These are phyloP conservation scores for Drechslerella coelobrocha DNA, from an alignment of 2,329 filamentous ascomycete species.

Conservation along the genomic window DNA sequence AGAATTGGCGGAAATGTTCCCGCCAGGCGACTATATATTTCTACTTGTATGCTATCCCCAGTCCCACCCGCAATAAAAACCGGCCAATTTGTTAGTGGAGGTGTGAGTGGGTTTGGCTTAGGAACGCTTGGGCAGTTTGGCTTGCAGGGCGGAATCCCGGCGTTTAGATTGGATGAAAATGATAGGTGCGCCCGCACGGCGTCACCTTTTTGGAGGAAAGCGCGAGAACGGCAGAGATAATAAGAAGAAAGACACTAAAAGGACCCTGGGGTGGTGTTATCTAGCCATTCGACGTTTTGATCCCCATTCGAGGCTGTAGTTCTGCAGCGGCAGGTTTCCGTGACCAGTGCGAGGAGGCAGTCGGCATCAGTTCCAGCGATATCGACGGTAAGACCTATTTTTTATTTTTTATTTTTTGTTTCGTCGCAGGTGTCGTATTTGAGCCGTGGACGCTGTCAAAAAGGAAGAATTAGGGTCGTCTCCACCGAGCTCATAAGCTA, in stretches of 20 bases:
- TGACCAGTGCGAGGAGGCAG: neutral
- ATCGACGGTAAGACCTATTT: neutral
- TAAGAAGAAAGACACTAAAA: neutral
- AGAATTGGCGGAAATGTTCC: constrained; percentile 43
- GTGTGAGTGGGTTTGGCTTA: constrained; percentile 37
- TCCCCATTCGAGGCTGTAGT: constrained; percentile 26
- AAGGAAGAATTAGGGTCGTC: constrained; percentile 16
- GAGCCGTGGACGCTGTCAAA: constrained; percentile 14
- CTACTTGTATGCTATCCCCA: constrained; percentile 41
- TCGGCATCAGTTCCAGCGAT: constrained; percentile 6
- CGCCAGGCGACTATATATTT: constrained; percentile 49
- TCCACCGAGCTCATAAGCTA: constrained; percentile 20
- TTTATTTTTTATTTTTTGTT: constrained; percentile 1
- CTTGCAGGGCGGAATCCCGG: constrained; percentile 38
- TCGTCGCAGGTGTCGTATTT: constrained; percentile 27
- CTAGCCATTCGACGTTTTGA: constrained; percentile 25
- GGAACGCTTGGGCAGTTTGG: constrained; percentile 46
- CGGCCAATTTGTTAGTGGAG: constrained; percentile 35
- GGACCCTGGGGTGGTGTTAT: constrained; percentile 15
- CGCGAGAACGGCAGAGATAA: constrained; percentile 36
- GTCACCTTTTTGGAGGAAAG: constrained; percentile 45
- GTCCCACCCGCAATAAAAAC: constrained; percentile 41
- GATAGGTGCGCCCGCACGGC: constrained; percentile 39
- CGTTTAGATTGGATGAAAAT: constrained; percentile 33
- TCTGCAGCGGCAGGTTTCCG: no score